These are phyloP conservation scores for Barnettozyma californica DNA, from an alignment of 805 yeast species.

Conservation along the genomic window DNA sequence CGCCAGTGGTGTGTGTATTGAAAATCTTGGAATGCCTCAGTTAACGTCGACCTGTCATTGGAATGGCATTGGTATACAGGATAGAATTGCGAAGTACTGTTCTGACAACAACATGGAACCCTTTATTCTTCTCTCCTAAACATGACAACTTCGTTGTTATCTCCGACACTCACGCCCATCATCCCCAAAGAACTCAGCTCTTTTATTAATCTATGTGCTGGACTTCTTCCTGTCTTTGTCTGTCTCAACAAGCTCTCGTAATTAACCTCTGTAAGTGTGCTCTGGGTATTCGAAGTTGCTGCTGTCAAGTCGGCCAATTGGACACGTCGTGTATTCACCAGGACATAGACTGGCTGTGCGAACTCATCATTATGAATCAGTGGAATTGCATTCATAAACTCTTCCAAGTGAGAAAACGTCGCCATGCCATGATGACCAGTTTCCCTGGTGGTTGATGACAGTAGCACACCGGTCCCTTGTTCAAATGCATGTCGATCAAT, in stretches of 20 bases:
- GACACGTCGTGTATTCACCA: not conserved
- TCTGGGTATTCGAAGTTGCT: not conserved
- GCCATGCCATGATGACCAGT: not conserved
- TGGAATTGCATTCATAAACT: not conserved
- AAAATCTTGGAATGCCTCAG: slow-evolving; percentile 69
- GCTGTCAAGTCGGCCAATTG: not conserved
- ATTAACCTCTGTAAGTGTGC: not conserved
- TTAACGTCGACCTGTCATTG: slow-evolving; percentile 35
- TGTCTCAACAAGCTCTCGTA: not conserved
- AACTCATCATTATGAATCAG: not conserved
- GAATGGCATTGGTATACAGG: slow-evolving; percentile 51
- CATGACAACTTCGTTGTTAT: not conserved
- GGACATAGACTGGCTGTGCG: not conserved
- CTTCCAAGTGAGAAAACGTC: not conserved
- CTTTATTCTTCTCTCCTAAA: not conserved
- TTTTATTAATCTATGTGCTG: not conserved
- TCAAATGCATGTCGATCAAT: not conserved
- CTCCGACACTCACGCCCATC: not conserved
- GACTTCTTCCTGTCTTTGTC: not conserved
- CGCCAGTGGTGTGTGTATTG: slow-evolving; percentile 79
- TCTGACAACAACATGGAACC: slow-evolving; percentile 14
- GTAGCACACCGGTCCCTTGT: not conserved
- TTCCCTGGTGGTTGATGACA: not conserved
- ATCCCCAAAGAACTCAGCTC: not conserved
- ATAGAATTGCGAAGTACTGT: slow-evolving; percentile 40